A percentile compares a stretch with the other conserved stretches of the same genome.
These are phyloP conservation scores for Mycena sanguinolenta DNA, from an alignment of 768 basidiomycete genomes.

Conservation along the genomic window DNA sequence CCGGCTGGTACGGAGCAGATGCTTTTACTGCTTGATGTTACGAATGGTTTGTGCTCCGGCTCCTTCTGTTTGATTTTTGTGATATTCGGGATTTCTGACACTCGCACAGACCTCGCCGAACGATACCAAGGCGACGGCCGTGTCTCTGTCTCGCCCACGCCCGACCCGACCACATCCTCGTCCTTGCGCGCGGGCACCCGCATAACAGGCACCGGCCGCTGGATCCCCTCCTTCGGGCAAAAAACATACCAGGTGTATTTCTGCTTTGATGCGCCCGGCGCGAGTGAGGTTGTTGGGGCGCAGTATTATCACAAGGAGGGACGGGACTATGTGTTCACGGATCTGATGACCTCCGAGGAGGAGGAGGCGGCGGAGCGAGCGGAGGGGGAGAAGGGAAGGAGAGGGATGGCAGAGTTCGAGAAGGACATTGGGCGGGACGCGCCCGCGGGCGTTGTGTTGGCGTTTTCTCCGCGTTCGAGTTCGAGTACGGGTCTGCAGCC, in stretches of 20 bases:
- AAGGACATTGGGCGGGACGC: background rate
- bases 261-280: conserved; percentile 24
- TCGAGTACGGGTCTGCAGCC: no score
- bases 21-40: conserved; percentile 28
- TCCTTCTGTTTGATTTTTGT: no score
- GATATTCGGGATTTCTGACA: no score
- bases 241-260: conserved; percentile 19
- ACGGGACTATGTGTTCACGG: conserved; percentile 2
- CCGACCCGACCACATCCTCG: background rate
- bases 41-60: conserved; percentile 12
- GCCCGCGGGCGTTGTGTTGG: conserved; percentile 29
- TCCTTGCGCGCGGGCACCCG: conserved; percentile 14
- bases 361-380: background rate
- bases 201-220: conserved; percentile 26
- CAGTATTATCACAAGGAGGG: no score
- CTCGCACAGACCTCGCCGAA: conserved; percentile 7
- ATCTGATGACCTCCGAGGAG: no score
- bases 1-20: conserved; percentile 51
- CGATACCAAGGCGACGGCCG: conserved; percentile 16
- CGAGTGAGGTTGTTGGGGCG: no score
- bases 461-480: conserved; percentile 33
- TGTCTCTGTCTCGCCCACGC: conserved; percentile 12
- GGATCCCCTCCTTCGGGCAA: conserved; percentile 29
- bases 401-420: background rate
- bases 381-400: no score